These are phyloP conservation scores for Trametes punicea DNA, from an alignment of 768 basidiomycete genomes.

Conservation along the genomic window DNA sequence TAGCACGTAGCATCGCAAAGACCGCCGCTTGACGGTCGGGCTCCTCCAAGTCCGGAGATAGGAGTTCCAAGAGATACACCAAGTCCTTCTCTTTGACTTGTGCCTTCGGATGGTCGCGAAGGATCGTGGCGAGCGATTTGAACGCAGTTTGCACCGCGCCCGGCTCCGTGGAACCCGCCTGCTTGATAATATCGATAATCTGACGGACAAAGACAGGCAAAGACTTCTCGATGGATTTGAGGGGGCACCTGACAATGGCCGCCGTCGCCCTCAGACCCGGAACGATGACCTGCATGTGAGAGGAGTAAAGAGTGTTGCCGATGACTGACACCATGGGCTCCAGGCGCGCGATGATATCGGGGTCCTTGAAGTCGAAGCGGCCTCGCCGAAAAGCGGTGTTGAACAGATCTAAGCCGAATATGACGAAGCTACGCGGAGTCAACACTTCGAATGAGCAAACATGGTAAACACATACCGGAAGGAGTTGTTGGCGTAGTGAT, in stretches of 20 bases:
- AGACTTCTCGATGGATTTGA: slow-evolving; percentile 69
- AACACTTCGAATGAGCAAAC: neutral
- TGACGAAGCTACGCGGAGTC: slow-evolving; percentile 61
- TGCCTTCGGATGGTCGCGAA: slow-evolving; percentile 84
- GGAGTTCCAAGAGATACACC: slow-evolving; percentile 78
- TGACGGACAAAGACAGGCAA: slow-evolving; percentile 82
- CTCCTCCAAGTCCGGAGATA: slow-evolving; percentile 90
- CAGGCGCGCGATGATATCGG: slow-evolving; percentile 71
- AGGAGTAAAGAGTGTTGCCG: slow-evolving; percentile 90
- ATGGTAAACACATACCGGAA: slow-evolving; percentile 55
- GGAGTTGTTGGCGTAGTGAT: slow-evolving; percentile 84
- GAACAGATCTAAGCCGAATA: slow-evolving; percentile 90
- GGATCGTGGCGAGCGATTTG: slow-evolving; percentile 77
- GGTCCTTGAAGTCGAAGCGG: slow-evolving; percentile 80
- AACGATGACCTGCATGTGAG: slow-evolving; percentile 66
- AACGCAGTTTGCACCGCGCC: slow-evolving; percentile 88
- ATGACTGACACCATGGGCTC: slow-evolving; percentile 84
- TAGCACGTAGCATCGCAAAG: slow-evolving; percentile 86
- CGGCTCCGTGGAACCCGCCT: slow-evolving; percentile 82
- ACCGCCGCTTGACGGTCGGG: slow-evolving; percentile 79
- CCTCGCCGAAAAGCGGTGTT: slow-evolving; percentile 82
- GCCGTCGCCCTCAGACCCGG: slow-evolving; percentile 79
- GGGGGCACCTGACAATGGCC: slow-evolving; percentile 78
- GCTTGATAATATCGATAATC: slow-evolving; percentile 77
- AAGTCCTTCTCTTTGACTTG: slow-evolving; percentile 89